A percentile compares a stretch with the other conserved stretches of the same genome.
These are phyloP conservation scores for Prorocentrum cordatum DNA, from an alignment of 169 alveolate genomes.

Conservation along the genomic window DNA sequence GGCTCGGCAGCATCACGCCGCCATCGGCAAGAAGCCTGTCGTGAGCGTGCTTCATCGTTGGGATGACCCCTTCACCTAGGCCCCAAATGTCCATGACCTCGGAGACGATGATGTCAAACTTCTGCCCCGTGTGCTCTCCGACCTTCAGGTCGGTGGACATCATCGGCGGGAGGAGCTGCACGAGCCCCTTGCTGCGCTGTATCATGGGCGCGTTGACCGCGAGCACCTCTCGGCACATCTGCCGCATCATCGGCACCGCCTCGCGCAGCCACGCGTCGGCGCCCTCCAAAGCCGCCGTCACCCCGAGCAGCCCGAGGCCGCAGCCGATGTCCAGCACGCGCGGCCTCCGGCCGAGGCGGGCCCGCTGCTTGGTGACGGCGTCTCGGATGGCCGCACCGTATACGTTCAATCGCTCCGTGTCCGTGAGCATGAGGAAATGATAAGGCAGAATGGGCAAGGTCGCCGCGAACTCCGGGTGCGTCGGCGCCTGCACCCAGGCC, in stretches of 20 bases:
- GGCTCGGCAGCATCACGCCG: conserved; percentile 15
- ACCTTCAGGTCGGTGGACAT: conserved; percentile 15
- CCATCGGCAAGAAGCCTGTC: background rate
- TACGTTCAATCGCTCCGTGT: conserved; percentile 18
- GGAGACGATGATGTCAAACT: background rate
- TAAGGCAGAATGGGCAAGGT: conserved; percentile 23
- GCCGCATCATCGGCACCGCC: conserved; percentile 69
- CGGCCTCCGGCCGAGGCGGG: conserved; percentile 17
- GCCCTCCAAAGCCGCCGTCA: background rate
- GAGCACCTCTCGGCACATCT: conserved; percentile 36
- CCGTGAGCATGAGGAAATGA: conserved; percentile 16
- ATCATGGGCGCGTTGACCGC: conserved; percentile 36
- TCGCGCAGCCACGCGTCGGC: conserved; percentile 55
- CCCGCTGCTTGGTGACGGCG: background rate
- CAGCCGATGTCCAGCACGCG: conserved; percentile 33
- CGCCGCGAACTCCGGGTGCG: conserved; percentile 20
- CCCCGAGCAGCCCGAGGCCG: conserved; percentile 43
- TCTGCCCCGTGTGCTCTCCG: background rate
- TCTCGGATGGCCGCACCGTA: conserved; percentile 11
- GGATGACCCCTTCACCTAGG: conserved; percentile 37
- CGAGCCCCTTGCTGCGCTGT: background rate
- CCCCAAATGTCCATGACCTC: conserved; percentile 31
- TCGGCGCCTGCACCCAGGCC: conserved; percentile 44
- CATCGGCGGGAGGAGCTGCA: conserved; percentile 57
- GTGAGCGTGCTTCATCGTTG: conserved; percentile 61